phyloP scores from a whole-genome alignment of 495 filamentous ascomycete species.

The Rusavskia elegans region DNA sequence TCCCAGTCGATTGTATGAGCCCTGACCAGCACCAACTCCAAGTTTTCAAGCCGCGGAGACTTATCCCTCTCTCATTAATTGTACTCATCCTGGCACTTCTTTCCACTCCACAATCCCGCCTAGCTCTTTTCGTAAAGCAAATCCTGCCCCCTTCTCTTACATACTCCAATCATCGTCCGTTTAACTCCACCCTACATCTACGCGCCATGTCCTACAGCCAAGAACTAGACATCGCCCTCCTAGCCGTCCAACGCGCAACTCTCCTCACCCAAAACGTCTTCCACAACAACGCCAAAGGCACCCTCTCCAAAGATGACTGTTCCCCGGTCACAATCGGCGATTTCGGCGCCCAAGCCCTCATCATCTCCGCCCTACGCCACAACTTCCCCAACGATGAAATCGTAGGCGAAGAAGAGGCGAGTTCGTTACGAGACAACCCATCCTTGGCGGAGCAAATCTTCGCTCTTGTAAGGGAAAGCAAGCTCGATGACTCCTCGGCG shows the following conservation, averaged over 20 bases:
- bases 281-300: conserved; percentile 81
- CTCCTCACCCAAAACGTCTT: conserved; percentile 88
- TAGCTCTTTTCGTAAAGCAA: too few relatives aligned
- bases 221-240: conserved; percentile 73
- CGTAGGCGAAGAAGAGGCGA: conserved; percentile 88
- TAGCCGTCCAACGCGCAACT: conserved; percentile 80
- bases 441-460: conserved; percentile 59
- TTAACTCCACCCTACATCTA: too few relatives aligned
- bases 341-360: conserved; percentile 92
- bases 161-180: too few relatives aligned
- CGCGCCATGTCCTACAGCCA: conserved; percentile 38
- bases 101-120: too few relatives aligned
- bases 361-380: conserved; percentile 74
- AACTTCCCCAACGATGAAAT: conserved; percentile 86
- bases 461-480: conserved; percentile 56
- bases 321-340: conserved; percentile 97
- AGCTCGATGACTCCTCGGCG: conserved; percentile 52
- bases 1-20: too few relatives aligned
- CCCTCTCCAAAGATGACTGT: conserved; percentile 80
- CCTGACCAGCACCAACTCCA: too few relatives aligned
- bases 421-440: conserved; percentile 51
- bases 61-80: too few relatives aligned
- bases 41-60: too few relatives aligned
- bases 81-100: too few relatives aligned
- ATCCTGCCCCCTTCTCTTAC: background rate